phyloP scores from a whole-genome alignment of 2,329 filamentous ascomycete genomes.

The Seiridium cupressi region DNA sequence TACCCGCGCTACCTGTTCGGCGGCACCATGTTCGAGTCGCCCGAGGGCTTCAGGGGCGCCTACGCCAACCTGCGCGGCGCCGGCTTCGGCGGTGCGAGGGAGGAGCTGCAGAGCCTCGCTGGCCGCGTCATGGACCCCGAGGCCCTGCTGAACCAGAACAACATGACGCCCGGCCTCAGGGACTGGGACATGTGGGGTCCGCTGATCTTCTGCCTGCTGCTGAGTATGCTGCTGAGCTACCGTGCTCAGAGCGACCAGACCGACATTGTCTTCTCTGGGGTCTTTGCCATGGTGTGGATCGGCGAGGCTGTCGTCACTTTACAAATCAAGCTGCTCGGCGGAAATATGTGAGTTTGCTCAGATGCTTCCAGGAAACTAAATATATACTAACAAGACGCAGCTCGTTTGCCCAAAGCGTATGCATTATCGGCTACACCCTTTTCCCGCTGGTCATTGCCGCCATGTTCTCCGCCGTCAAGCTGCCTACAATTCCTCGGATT shows the following conservation, averaged over 20 bases:
- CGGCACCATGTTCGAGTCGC: conserved; percentile 60
- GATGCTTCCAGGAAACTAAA: background rate
- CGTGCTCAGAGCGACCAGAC: conserved; percentile 77
- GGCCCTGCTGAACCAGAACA: conserved; percentile 55
- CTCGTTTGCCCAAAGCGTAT: conserved; percentile 96
- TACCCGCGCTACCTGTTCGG: conserved; percentile 91
- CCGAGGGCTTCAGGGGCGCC: conserved; percentile 54
- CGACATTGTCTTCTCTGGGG: conserved; percentile 88
- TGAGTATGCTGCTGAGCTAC: conserved; percentile 85
- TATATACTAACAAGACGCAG: conserved; percentile 41
- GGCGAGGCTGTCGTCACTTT: conserved; percentile 95
- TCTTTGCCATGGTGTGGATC: conserved; percentile 96
- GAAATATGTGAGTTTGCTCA: conserved; percentile 80
- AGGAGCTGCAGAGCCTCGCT: conserved; percentile 61
- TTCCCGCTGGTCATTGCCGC: conserved; percentile 95
- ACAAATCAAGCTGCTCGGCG: conserved; percentile 94
- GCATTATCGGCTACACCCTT: conserved; percentile 96
- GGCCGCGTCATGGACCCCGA: conserved; percentile 65
- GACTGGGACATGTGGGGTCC: conserved; percentile 99
- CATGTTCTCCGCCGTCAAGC: conserved; percentile 77
- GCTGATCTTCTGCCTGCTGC: conserved; percentile 85
- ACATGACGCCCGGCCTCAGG: conserved; percentile 85
- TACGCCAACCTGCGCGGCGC: conserved; percentile 61
- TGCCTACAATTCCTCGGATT: conserved; percentile 79
- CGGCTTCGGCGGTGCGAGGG: conserved; percentile 57